phyloP scores from a whole-genome alignment of 352 stramenopile genomes.

The Phytophthora crassamura region DNA sequence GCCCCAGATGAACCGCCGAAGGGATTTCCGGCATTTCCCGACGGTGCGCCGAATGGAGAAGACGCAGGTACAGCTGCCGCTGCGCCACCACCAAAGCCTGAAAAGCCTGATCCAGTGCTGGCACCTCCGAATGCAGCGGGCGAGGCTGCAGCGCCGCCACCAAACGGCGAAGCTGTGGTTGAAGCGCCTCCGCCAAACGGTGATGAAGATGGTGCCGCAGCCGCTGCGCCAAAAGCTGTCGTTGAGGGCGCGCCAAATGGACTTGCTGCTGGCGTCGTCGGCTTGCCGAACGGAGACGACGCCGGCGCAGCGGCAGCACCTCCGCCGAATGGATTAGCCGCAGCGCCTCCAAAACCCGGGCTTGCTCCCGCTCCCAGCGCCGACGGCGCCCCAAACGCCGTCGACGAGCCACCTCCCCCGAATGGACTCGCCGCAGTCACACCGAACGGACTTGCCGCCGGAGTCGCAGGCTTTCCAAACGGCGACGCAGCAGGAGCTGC shows the following conservation, averaged over 20 bases:
- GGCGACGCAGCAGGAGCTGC: constrained; percentile 18
- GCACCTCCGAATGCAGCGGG: constrained; percentile 21
- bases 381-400: constrained; percentile 39
- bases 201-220: constrained; percentile 25
- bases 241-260: constrained; percentile 39
- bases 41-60: constrained; percentile 34
- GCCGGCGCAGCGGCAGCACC: constrained; percentile 19
- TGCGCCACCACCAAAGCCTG: constrained; percentile 8
- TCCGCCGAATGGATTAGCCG: constrained; percentile 36
- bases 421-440: constrained; percentile 42
- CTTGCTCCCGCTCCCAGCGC: constrained; percentile 18
- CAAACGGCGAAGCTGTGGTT: constrained; percentile 31
- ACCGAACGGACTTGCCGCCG: constrained; percentile 43
- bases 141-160: constrained; percentile 11
- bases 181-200: constrained; percentile 29
- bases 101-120: constrained; percentile 11
- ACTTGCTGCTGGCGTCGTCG: constrained; percentile 29
- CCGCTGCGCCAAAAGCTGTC: constrained; percentile 35
- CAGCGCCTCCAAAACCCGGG: constrained; percentile 27
- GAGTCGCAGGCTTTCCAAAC: constrained; percentile 25
- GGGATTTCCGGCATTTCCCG: constrained; percentile 14
- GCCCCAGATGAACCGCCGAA: constrained; percentile 29
- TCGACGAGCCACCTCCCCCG: constrained; percentile 27
- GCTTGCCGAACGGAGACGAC: constrained; percentile 38
- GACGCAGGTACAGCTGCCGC: constrained; percentile 9